Conservation (phyloP, 352 stramenopile species). For the Pythium guiyangense region DNA sequence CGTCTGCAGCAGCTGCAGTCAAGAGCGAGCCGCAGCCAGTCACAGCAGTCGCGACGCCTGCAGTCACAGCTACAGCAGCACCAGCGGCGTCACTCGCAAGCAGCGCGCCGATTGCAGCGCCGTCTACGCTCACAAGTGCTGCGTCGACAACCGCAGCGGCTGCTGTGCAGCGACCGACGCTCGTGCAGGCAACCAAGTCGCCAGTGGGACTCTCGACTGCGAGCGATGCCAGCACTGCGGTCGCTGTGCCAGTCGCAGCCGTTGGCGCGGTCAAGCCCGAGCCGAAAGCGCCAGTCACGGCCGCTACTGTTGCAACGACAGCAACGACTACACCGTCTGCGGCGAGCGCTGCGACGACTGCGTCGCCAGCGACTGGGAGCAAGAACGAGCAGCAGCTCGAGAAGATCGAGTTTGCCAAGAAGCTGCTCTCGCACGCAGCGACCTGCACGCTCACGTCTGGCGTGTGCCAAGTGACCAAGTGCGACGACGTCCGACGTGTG, state of each 20-base stretch:
- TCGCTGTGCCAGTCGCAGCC: background rate
- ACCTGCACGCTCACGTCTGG: constrained; percentile 54
- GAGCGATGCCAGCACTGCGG: background rate
- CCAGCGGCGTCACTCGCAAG: background rate
- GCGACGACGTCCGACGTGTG: constrained; percentile 77
- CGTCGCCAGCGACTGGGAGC: constrained; percentile 15
- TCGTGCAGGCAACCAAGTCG: constrained; percentile 9
- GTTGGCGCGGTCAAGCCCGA: constrained; percentile 32
- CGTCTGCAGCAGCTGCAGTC: constrained; percentile 9
- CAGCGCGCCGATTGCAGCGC: background rate
- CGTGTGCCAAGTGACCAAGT: constrained; percentile 82
- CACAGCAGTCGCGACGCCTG: background rate
- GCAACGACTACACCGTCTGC: constrained; percentile 3
- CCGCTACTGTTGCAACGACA: background rate
- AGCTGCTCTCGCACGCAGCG: constrained; percentile 71
- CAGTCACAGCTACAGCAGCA: constrained; percentile 1
- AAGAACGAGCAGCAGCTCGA: constrained; percentile 69
- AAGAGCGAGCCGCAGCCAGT: constrained; percentile 15
- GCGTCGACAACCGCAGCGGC: background rate
- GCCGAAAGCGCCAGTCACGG: constrained; percentile 2
- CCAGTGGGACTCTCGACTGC: background rate
- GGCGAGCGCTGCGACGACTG: constrained; percentile 3
- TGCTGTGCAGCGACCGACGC: constrained; percentile 19
- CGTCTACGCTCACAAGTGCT: background rate
- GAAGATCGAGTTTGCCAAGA: constrained; percentile 84